phyloP scores from a whole-genome alignment of 2,329 filamentous ascomycete species.

The Aspergillus luchuensis region DNA sequence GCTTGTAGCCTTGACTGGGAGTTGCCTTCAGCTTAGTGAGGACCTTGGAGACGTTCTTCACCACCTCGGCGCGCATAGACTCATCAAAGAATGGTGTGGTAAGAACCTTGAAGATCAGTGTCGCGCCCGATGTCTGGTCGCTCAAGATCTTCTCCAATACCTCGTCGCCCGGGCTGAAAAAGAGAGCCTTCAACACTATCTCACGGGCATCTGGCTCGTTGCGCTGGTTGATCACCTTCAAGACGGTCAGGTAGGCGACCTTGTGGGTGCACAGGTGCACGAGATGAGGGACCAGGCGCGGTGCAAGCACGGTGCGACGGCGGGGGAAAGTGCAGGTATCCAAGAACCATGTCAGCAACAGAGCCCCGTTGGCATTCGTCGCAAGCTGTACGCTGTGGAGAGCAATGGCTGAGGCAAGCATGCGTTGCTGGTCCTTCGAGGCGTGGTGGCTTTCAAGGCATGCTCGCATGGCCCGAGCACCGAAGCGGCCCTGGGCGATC shows the following conservation, averaged over 20 bases:
- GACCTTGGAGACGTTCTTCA: constrained; percentile 89
- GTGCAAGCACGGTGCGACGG: constrained; percentile 86
- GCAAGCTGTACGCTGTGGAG: constrained; percentile 94
- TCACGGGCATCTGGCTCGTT: constrained; percentile 91
- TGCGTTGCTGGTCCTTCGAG: constrained; percentile 90
- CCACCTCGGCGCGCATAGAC: constrained; percentile 78
- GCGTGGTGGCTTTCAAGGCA: constrained; percentile 95
- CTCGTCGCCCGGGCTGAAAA: constrained; percentile 86
- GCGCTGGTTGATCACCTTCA: constrained; percentile 98
- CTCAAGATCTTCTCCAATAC: constrained; percentile 85
- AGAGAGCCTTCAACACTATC: constrained; percentile 83
- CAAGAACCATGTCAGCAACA: constrained; percentile 95
- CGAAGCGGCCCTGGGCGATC: constrained; percentile 87
- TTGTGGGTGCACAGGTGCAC: constrained; percentile 98
- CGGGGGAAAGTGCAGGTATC: constrained; percentile 96
- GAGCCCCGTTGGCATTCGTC: constrained; percentile 91
- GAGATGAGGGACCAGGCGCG: constrained; percentile 86
- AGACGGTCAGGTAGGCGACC: constrained; percentile 92
- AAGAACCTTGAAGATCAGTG: constrained; percentile 96
- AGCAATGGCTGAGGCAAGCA: constrained; percentile 93
- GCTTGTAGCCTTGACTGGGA: constrained; percentile 94
- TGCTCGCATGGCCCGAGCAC: constrained; percentile 92
- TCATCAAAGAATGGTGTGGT: constrained; percentile 98
- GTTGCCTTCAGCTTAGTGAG: constrained; percentile 88
- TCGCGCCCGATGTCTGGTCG: constrained; percentile 89